Evolutionary conservation across 108 stramenopile species (phyloP).

Genomic region (Skeletonema grethae): DNA sequence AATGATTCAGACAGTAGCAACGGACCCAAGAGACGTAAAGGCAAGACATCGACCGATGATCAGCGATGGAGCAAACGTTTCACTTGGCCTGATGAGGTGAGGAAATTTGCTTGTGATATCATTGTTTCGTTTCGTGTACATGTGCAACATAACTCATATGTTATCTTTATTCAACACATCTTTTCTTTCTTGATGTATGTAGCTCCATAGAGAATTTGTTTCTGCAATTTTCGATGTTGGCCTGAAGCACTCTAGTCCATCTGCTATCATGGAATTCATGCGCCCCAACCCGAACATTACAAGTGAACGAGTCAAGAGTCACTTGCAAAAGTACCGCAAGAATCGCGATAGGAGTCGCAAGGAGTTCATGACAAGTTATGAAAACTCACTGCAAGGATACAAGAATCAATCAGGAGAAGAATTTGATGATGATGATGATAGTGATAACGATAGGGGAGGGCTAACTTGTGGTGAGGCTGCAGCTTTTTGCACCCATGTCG

Average conservation of each 20-base stretch:
- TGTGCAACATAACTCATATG: not conserved
- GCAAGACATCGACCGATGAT: conserved; percentile 50
- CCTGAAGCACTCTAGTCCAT: conserved; percentile 91
- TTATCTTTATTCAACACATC: not conserved
- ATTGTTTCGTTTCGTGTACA: not conserved
- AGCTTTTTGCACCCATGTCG: conserved; percentile 60
- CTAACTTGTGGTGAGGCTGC: conserved; percentile 68
- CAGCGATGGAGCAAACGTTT: conserved; percentile 88
- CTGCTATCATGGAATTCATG: conserved; percentile 92
- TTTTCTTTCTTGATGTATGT: not conserved
- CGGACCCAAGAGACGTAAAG: conserved; percentile 47
- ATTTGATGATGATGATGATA: conserved; percentile 18
- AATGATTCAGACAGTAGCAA: conserved; percentile 2
- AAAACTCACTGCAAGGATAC: conserved; percentile 59
- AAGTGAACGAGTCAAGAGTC: conserved; percentile 94
- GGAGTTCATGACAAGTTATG: conserved; percentile 90
- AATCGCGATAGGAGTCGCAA: conserved; percentile 86
- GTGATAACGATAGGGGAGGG: conserved; percentile 13
- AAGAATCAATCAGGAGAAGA: conserved; percentile 38
- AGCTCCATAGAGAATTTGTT: conserved; percentile 82
- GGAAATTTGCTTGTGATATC: not conserved
- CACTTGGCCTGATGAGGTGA: conserved; percentile 84
- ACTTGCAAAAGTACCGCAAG: conserved; percentile 94
- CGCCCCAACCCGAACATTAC: conserved; percentile 76
- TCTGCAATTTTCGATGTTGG: conserved; percentile 95